phyloP scores from a whole-genome alignment of 306 rosid genomes.

The Pyrus betulifolia region DNA sequence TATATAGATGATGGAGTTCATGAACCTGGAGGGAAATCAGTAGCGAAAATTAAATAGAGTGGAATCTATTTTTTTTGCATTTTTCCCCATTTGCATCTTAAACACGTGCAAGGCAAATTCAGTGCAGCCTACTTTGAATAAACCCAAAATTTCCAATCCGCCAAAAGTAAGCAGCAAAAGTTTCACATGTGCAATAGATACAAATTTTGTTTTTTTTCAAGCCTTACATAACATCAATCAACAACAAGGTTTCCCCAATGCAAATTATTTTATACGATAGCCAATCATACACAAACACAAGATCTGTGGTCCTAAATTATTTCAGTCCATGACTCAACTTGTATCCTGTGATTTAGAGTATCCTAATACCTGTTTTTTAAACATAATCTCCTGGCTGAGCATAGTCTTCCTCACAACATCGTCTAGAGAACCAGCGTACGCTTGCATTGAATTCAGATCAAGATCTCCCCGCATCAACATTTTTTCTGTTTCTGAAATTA shows the following conservation, averaged over 20 bases:
- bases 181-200: neutral
- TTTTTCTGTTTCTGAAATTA: neutral
- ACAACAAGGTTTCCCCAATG: neutral
- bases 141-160: neutral
- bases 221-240: neutral
- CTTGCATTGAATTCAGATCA: constrained; percentile 28
- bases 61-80: neutral
- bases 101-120: neutral
- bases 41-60: neutral
- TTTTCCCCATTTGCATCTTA: neutral
- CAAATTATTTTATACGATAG: neutral
- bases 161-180: neutral
- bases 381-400: constrained; percentile 48
- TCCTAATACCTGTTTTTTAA: constrained; percentile 42
- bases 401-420: constrained; percentile 44
- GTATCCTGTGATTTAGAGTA: neutral
- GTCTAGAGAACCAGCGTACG: constrained; percentile 16
- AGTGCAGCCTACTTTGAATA: neutral
- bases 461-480: constrained; percentile 40
- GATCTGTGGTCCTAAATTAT: neutral
- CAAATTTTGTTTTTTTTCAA: neutral
- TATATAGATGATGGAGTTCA: constrained; percentile 50
- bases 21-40: constrained; percentile 33
- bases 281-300: neutral
- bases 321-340: neutral